Evolutionary conservation across 257 asterid genomes (phyloP).

Genomic region (Primulina eburnea): DNA sequence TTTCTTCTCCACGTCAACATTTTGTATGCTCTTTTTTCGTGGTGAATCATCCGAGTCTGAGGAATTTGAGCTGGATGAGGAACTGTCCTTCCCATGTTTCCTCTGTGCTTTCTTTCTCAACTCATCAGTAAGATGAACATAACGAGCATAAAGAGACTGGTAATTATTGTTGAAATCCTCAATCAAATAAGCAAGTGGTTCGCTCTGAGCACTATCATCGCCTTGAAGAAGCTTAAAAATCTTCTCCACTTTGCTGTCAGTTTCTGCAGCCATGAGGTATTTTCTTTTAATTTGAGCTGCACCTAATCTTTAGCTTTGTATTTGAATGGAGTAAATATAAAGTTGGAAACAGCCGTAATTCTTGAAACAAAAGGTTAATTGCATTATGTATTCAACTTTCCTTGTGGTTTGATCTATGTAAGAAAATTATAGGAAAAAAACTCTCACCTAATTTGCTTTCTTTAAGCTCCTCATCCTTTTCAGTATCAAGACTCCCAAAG

Average conservation of each 20-base stretch:
- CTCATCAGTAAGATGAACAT: conserved; percentile 75
- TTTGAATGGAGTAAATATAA: background rate
- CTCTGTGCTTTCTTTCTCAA: conserved; percentile 50
- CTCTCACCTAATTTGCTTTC: conserved; percentile 56
- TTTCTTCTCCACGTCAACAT: conserved; percentile 41
- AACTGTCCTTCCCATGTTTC: conserved; percentile 42
- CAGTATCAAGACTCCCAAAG: conserved; percentile 52
- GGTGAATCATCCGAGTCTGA: conserved; percentile 61
- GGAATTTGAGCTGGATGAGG: conserved; percentile 74
- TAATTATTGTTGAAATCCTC: conserved; percentile 66
- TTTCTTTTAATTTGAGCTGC: background rate
- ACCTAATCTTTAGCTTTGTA: background rate
- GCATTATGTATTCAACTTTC: background rate
- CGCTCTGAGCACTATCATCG: conserved; percentile 49
- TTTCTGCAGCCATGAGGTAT: conserved; percentile 46
- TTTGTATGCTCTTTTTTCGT: conserved; percentile 39
- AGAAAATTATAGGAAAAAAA: conserved; percentile 20
- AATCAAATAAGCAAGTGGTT: conserved; percentile 46
- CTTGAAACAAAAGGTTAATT: conserved; percentile 11
- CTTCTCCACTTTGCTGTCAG: conserved; percentile 71
- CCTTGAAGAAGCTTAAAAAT: conserved; percentile 53
- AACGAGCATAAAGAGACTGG: conserved; percentile 62
- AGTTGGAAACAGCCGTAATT: background rate
- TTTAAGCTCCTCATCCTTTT: conserved; percentile 53
- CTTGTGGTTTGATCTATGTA: conserved; percentile 9